Evolutionary conservation across 805 yeast species (phyloP), one percentile per base, ranked within the genome.

Genomic region (Ascoidea rubescens): DNA sequence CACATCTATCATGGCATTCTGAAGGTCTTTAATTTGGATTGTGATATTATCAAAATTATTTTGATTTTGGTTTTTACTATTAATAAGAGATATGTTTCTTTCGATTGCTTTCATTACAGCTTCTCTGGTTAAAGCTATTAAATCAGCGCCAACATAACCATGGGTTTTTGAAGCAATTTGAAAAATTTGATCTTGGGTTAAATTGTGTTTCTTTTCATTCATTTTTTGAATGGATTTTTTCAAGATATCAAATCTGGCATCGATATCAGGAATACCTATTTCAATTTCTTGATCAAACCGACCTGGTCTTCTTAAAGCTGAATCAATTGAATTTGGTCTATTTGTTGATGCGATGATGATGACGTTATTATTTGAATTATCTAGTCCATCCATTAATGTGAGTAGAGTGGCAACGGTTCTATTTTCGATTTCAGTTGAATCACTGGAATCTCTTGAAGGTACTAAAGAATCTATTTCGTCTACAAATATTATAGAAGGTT

Each of bases 81-180:
- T 52, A 21, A 50, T 52, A 10, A 56, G 48, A n/a, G 60, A 61
- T 5, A 83, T 58, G 0, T 82, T 83, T 51, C 86, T 68, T 51
- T 81, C 78, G 16, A 93, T 85, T 1, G 96, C 82, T 55, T 76
- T 78, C 84, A 90, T 79, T 0, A 88, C 96, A 5, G 95, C 78
- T 62, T 93, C 99, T 50, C 97, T 72, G 55, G 90, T 80, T 28
- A 93, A 70, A 0, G 97, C 96, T 4, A 85, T 79, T 49, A 93
- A 67, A 68, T 93, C 99, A 0, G 98, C 96, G 48, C 99, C 99
- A 1, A 93, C 99, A 62, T 87, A 93, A 5, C 99, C 99, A 66
- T 93, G 99, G 0, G 98, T 90, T 61, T 79, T 83, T 4, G 78
- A 65, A 0, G 96, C 87, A 46, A 90, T 67, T 1, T 59, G 60